Percentiles rank a stretch among this genome's conserved stretches.
Conservation (phyloP, 108 stramenopile genomes). For the Skeletonema tropicum region DNA sequence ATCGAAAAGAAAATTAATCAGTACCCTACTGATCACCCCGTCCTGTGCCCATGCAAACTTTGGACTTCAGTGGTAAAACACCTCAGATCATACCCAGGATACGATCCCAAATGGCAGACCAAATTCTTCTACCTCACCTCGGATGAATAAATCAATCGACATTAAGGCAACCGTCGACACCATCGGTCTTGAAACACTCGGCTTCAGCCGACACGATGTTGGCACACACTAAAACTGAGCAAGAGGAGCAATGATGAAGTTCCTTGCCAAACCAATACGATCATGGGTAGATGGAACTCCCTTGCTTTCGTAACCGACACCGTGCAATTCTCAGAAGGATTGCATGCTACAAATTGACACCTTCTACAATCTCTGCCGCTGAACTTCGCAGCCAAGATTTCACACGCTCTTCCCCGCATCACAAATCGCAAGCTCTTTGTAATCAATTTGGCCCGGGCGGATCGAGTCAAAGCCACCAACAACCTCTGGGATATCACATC, state of each 20-base stretch:
- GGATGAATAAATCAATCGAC: constrained; percentile 5
- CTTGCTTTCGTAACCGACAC: constrained; percentile 24
- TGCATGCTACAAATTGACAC: no score
- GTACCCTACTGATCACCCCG: background rate
- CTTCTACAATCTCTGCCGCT: no score
- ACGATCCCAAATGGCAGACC: constrained; percentile 9
- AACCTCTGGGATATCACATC: no score
- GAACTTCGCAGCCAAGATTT: no score
- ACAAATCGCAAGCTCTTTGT: no score
- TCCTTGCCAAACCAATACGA: constrained; percentile 18
- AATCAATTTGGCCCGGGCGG: no score
- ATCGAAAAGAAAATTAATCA: constrained; percentile 7
- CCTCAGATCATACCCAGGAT: constrained; percentile 11
- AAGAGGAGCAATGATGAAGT: constrained; percentile 32
- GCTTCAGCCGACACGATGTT: constrained; percentile 19
- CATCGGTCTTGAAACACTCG: constrained; percentile 10
- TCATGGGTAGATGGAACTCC: constrained; percentile 15
- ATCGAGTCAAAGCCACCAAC: no score
- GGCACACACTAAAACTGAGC: constrained; percentile 32
- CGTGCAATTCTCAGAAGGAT: background rate
- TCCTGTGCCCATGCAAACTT: constrained; percentile 8
- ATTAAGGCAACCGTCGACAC: constrained; percentile 14
- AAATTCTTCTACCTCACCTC: background rate
- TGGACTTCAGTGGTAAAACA: constrained; percentile 1
- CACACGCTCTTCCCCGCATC: no score